Evolutionary conservation across 805 yeast genomes (phyloP).

Genomic region (Candida ficus): DNA sequence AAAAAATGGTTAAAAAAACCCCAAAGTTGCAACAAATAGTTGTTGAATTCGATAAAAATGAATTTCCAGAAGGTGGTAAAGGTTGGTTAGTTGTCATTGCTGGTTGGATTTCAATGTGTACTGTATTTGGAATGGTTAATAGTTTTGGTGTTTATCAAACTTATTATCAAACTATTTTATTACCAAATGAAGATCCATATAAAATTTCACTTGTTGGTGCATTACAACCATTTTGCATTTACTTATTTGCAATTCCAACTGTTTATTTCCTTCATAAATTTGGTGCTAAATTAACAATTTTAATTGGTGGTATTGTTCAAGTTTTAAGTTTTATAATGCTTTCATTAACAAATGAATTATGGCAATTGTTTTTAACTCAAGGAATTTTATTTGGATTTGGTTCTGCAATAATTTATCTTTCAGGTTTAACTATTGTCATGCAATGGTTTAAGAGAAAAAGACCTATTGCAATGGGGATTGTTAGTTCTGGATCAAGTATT

Average conservation of each 20-base stretch:
- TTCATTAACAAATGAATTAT: conserved; percentile 25
- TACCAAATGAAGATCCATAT: conserved; percentile 38
- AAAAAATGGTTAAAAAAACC: too few species aligned
- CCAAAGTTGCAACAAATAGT: too few species aligned
- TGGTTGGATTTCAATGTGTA: conserved; percentile 37
- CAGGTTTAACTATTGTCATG: conserved; percentile 39
- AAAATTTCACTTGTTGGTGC: conserved; percentile 23
- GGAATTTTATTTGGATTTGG: conserved; percentile 47
- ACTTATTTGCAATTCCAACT: conserved; percentile 45
- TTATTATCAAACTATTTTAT: conserved; percentile 36
- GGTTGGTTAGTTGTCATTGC: conserved; percentile 50
- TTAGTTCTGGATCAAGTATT: conserved; percentile 43
- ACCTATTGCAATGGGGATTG: conserved; percentile 44
- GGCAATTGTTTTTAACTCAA: conserved; percentile 45
- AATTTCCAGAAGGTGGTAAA: conserved; percentile 46
- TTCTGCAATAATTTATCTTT: conserved; percentile 38
- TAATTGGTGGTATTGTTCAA: conserved; percentile 40
- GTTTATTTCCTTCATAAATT: conserved; percentile 35
- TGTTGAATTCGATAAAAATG: conserved; percentile 4
- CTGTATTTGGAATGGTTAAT: conserved; percentile 57
- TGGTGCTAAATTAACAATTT: conserved; percentile 34
- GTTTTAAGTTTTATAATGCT: conserved; percentile 42
- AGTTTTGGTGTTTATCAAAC: conserved; percentile 54
- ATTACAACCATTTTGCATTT: conserved; percentile 23
- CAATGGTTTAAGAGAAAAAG: conserved; percentile 43